Evolutionary conservation across 2,329 filamentous ascomycete species (phyloP), one percentile per base, ranked within the genome.

Genomic region (Emericellopsis atlantica): DNA sequence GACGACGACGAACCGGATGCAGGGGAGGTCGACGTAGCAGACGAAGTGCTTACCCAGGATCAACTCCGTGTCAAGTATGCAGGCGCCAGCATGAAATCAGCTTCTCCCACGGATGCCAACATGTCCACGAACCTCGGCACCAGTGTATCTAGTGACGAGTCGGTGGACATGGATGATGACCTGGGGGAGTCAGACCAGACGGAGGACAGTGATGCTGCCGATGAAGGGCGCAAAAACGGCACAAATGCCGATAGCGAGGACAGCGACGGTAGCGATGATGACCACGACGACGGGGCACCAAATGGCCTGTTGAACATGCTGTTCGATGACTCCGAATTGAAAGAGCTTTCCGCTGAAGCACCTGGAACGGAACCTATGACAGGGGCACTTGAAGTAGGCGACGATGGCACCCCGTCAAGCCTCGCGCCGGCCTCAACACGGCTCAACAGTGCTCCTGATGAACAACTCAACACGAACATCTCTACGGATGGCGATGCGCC

Each of bases 41-140:
- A 84, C 43, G 81, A 82, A 44, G 67, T 69, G 10, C 65, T 87
- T 4, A 84, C 80, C 0, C 74, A 81, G 45, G 81, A 84, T 43
- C 76, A 86, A 52, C 56, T 86, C 12, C 72, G 69, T 22, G 69
- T 70, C 32, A 87, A 87, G 54, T 87, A 86, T 47, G 75, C 76
- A 8, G 69, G 79, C 40, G 62, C 12, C 26, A 29, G 6, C 26
- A 29, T 9, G 3, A 29, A 64, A 18, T 46, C 47, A 12, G 47
- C 54, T 10, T 32, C 33, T 5, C 8, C 33, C 9, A 12, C 21
- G 5, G 21, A 18, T n/a, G 21, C 12, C 11, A 32, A 40, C 18
- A 26, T 23, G 8, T 21, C 39, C 10, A 9, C n/a, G 36, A 37
- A 37, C 2, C 36, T 21, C 9, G 10, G 36, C 16, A 18, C 26